A percentile compares a stretch with the other conserved stretches of the same genome.
These are phyloP conservation scores for Fusarium annulatum DNA, from an alignment of 2,329 filamentous ascomycete species.

Conservation along the genomic window DNA sequence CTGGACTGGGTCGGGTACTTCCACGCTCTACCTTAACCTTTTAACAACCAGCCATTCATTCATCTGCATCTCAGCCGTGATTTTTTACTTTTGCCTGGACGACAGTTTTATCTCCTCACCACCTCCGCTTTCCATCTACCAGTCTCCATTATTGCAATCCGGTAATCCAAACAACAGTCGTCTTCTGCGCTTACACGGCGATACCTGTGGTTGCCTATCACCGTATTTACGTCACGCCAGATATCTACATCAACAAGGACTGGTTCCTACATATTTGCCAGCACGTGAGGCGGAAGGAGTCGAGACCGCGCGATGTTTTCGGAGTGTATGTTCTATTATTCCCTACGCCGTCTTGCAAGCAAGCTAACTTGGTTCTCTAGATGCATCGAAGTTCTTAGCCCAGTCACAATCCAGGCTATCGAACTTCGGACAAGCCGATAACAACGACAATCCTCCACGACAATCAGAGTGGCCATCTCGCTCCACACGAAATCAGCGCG, in stretches of 20 bases:
- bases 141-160: conserved; percentile 3
- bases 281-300: conserved; percentile 50
- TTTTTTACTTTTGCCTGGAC: conserved; percentile 29
- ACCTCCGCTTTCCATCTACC: conserved; percentile 5
- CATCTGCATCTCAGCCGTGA: conserved; percentile 32
- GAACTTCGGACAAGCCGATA: conserved; percentile 71
- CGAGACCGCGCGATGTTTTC: conserved; percentile 64
- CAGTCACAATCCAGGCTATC: conserved; percentile 95
- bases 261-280: conserved; percentile 21
- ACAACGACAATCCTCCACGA: conserved; percentile 47
- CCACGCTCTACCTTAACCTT: conserved; percentile 11
- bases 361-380: conserved; percentile 58
- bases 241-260: conserved; percentile 22
- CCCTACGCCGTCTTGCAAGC: background rate
- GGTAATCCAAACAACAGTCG: conserved; percentile 8
- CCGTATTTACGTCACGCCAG: conserved; percentile 39
- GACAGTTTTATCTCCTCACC: conserved; percentile 16
- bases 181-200: conserved; percentile 33
- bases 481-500: conserved; percentile 48
- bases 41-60: conserved; percentile 28
- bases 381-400: conserved; percentile 95
- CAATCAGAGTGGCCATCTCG: conserved; percentile 52
- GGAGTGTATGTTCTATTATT: conserved; percentile 75
- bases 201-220: conserved; percentile 23
- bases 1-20: conserved; percentile 29